phyloP scores from a whole-genome alignment of 805 yeast species.

The Starmera caribaea region DNA sequence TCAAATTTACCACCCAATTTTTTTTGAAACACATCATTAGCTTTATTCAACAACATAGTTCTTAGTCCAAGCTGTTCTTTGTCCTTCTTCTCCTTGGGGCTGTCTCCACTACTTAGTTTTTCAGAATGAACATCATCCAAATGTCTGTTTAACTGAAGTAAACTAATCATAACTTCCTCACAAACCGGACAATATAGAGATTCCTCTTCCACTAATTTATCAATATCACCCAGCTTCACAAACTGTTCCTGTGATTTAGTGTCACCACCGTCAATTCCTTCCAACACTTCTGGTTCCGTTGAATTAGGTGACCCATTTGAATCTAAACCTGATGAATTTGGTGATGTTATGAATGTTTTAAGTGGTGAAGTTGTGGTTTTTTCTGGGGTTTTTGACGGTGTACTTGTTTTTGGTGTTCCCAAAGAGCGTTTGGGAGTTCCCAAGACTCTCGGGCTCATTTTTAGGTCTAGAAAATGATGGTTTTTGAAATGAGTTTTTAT shows the following conservation, averaged over 20 bases:
- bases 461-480: background rate
- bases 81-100: constrained; percentile 19
- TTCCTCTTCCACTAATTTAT: background rate
- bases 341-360: background rate
- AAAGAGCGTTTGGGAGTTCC: background rate
- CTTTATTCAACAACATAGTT: constrained; percentile 29
- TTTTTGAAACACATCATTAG: constrained; percentile 25
- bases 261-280: background rate
- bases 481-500: too few species aligned
- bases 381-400: background rate
- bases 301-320: background rate
- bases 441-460: background rate
- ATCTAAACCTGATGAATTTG: background rate
- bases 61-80: constrained; percentile 10
- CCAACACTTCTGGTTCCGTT: background rate
- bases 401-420: background rate
- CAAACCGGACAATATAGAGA: constrained; percentile 59
- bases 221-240: constrained; percentile 4
- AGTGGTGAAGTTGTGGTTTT: background rate
- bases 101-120: constrained; percentile 11
- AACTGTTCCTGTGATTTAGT: too few species aligned
- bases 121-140: constrained; percentile 55
- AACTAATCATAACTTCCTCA: constrained; percentile 41
- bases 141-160: constrained; percentile 54
- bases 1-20: constrained; percentile 37